Evolutionary conservation across 2,329 filamentous ascomycete genomes (phyloP).

Genomic region (Cytospora chrysosperma): DNA sequence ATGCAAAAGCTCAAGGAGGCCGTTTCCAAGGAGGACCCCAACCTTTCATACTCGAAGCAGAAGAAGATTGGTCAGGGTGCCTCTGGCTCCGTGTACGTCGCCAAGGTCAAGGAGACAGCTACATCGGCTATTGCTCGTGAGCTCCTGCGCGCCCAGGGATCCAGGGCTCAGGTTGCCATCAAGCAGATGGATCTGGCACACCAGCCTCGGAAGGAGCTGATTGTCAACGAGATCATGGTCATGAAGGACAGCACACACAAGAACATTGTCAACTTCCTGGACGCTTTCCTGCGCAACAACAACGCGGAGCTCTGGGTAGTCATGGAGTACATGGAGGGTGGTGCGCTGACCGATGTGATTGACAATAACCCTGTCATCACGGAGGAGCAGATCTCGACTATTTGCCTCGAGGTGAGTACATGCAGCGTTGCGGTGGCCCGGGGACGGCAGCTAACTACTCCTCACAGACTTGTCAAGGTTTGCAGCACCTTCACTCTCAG

Average conservation of each 20-base stretch:
- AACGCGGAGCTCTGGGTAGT: constrained; percentile 98
- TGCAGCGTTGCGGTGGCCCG: not conserved
- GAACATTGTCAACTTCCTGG: constrained; percentile 98
- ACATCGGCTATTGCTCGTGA: constrained; percentile 77
- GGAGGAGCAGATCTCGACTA: constrained; percentile 96
- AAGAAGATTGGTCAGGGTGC: constrained; percentile 99
- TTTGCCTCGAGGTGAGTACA: constrained; percentile 84
- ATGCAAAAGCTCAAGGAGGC: constrained; percentile 95
- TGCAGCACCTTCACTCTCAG: constrained; percentile 91
- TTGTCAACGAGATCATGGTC: constrained; percentile 99
- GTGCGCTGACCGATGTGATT: constrained; percentile 95
- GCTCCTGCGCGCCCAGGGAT: constrained; percentile 75
- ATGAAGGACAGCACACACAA: constrained; percentile 99
- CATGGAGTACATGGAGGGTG: constrained; percentile 99
- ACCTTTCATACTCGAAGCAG: constrained; percentile 96
- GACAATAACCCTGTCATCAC: constrained; percentile 94
- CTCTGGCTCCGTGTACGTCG: constrained; percentile 96
- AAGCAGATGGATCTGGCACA: constrained; percentile 99
- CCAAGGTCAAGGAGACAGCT: constrained; percentile 86
- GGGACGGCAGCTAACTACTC: not conserved
- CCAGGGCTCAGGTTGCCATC: constrained; percentile 88
- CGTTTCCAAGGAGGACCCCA: constrained; percentile 92
- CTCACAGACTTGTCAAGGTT: constrained; percentile 82
- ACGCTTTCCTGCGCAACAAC: constrained; percentile 94
- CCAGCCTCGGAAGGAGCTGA: constrained; percentile 95